These are phyloP conservation scores for Talaromyces funiculosus DNA, from an alignment of 2,329 filamentous ascomycete genomes.

Conservation along the genomic window DNA sequence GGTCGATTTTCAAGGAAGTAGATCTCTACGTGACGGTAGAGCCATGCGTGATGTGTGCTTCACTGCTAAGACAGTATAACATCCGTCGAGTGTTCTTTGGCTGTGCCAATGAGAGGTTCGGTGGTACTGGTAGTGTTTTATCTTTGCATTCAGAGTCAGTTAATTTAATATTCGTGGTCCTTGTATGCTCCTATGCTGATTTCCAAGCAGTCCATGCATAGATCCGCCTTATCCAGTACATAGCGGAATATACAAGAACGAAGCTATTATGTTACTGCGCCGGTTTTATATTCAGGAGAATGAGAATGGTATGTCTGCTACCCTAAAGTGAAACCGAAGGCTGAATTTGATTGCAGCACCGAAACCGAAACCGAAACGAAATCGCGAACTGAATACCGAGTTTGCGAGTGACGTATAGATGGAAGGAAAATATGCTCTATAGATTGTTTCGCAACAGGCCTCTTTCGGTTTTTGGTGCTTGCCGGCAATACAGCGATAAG, in stretches of 20 bases:
- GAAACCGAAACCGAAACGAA: constrained; percentile 60
- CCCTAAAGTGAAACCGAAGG: background rate
- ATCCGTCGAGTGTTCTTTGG: constrained; percentile 92
- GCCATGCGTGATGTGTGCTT: constrained; percentile 98
- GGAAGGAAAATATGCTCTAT: background rate
- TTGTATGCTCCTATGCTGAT: background rate
- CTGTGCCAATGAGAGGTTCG: constrained; percentile 93
- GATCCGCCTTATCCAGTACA: constrained; percentile 76
- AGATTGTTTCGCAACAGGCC: background rate
- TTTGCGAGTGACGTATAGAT: constrained; percentile 1
- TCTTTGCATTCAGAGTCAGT: constrained; percentile 68
- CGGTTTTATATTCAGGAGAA: constrained; percentile 99
- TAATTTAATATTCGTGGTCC: background rate
- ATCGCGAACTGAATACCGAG: constrained; percentile 51
- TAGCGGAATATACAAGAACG: constrained; percentile 81
- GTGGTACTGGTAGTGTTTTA: constrained; percentile 89
- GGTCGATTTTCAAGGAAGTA: constrained; percentile 63
- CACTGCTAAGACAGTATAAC: constrained; percentile 77
- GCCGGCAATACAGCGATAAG: background rate
- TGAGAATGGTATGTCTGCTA: constrained; percentile 61
- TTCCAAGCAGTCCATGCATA: constrained; percentile 56
- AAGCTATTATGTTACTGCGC: constrained; percentile 85
- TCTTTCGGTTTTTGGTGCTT: background rate
- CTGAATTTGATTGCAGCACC: constrained; percentile 44
- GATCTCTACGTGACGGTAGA: constrained; percentile 96